phyloP scores from a whole-genome alignment of 306 rosid genomes.

The Rosa lucieae region DNA sequence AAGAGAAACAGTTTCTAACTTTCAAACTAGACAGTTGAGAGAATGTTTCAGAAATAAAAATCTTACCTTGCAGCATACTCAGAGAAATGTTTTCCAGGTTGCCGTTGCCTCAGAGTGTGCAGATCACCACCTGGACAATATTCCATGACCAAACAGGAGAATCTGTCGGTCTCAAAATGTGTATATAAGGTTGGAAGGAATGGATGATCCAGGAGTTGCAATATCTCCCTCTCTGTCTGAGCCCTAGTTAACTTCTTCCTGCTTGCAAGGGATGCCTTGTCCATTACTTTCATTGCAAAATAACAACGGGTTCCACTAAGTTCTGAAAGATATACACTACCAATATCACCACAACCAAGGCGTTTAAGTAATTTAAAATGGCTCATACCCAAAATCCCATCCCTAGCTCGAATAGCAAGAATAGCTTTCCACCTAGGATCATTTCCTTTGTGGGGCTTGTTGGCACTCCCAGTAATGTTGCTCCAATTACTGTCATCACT shows the following conservation, averaged over 20 bases:
- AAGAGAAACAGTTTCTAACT: neutral
- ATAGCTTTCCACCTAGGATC: slow-evolving; percentile 99
- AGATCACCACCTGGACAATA: slow-evolving; percentile 99
- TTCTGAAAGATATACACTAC: slow-evolving; percentile 97
- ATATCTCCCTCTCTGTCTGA: slow-evolving; percentile 95
- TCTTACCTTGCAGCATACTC: slow-evolving; percentile 99
- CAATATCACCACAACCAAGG: slow-evolving; percentile 99
- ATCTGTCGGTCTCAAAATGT: slow-evolving; percentile 95
- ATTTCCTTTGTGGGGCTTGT: slow-evolving; percentile 98
- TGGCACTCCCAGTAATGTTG: slow-evolving; percentile 93
- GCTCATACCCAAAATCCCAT: slow-evolving; percentile 96
- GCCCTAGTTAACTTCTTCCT: slow-evolving; percentile 96
- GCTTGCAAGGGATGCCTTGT: slow-evolving; percentile 92
- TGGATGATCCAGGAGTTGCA: slow-evolving; percentile 98
- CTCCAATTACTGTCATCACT: slow-evolving; percentile 99
- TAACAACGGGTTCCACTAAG: slow-evolving; percentile 91
- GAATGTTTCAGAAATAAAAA: slow-evolving; percentile 15
- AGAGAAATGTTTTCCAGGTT: slow-evolving; percentile 97
- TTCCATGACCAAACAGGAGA: slow-evolving; percentile 97
- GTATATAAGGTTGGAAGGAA: slow-evolving; percentile 95
- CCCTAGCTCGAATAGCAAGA: slow-evolving; percentile 89
- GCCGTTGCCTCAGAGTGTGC: slow-evolving; percentile 97
- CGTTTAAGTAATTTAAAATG: slow-evolving; percentile 87
- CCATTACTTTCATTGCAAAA: slow-evolving; percentile 99
- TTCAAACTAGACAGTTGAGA: neutral